Evolutionary conservation across 2,329 filamentous ascomycete genomes (phyloP).

Genomic region (Fusarium hainanense): DNA sequence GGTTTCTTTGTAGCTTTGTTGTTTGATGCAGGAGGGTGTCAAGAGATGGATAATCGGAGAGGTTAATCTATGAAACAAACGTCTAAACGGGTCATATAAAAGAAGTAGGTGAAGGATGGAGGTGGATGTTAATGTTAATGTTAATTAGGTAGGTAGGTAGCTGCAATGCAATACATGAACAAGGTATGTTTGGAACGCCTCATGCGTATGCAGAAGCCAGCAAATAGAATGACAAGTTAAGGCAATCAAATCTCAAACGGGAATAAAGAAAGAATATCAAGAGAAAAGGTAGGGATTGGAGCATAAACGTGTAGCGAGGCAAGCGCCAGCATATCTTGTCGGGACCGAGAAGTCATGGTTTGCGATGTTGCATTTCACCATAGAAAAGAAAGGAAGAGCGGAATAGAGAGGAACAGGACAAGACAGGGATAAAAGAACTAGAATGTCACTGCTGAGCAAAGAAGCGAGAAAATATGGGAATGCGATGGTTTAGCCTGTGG

Average conservation of each 20-base stretch:
- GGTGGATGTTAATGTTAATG: neutral
- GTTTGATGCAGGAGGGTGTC: neutral
- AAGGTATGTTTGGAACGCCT: slow-evolving; percentile 28
- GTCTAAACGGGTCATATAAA: neutral
- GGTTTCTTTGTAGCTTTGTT: neutral
- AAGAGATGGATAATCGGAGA: neutral
- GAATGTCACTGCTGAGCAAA: slow-evolving; percentile 30
- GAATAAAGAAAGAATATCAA: neutral
- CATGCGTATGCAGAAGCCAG: slow-evolving; percentile 25
- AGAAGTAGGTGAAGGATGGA: slow-evolving; percentile 2
- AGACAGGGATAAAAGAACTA: slow-evolving; percentile 12
- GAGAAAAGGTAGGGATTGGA: neutral
- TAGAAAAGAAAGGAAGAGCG: neutral
- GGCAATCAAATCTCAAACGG: slow-evolving; percentile 14
- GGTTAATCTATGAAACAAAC: neutral
- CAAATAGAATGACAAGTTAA: neutral
- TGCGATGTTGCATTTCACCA: slow-evolving; percentile 1
- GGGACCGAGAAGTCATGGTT: slow-evolving; percentile 5
- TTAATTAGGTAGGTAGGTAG: slow-evolving; percentile 11
- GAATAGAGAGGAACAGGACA: slow-evolving; percentile 5
- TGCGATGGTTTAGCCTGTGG: slow-evolving; percentile 3
- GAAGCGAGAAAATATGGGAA: slow-evolving; percentile 40
- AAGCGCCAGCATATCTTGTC: slow-evolving; percentile 22
- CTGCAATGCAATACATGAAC: slow-evolving; percentile 26
- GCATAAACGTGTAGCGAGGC: neutral